Conservation (phyloP, 345 rosid genomes). For the Salix dunnii region DNA sequence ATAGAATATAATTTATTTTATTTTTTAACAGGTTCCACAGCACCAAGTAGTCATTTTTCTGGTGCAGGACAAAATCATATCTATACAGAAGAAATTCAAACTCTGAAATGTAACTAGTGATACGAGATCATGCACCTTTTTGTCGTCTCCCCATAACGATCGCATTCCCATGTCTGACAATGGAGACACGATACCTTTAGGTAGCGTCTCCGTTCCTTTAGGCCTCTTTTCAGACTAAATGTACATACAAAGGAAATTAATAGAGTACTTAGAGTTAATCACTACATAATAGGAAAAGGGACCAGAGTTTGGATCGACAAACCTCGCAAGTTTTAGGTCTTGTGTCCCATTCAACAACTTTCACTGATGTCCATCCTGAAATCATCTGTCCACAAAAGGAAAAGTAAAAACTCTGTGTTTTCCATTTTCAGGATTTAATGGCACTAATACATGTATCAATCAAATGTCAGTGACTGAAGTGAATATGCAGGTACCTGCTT, state of each 20-base stretch:
- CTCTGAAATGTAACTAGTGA: too few relatives aligned
- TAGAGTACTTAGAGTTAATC: too few relatives aligned
- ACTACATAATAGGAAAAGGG: background rate
- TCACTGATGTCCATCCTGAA: background rate
- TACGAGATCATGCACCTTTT: slow-evolving; percentile 29
- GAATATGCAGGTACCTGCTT: slow-evolving; percentile 32
- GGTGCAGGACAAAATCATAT: too few relatives aligned
- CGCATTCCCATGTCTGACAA: slow-evolving; percentile 69
- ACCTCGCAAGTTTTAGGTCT: slow-evolving; percentile 46
- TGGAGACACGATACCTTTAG: slow-evolving; percentile 57
- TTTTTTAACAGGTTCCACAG: too few relatives aligned
- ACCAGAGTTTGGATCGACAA: slow-evolving; percentile 9
- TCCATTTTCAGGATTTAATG: background rate
- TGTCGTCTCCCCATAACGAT: slow-evolving; percentile 49
- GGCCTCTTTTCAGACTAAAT: slow-evolving; percentile 40
- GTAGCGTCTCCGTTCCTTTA: slow-evolving; percentile 48
- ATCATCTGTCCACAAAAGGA: background rate
- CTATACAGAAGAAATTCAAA: too few relatives aligned
- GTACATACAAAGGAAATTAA: background rate
- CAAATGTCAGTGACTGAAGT: background rate
- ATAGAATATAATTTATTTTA: too few relatives aligned
- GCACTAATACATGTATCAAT: background rate
- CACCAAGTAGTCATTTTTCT: too few relatives aligned
- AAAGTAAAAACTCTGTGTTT: background rate
- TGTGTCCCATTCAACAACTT: background rate